Percentiles rank a stretch among this genome's conserved stretches.
phyloP scores from a whole-genome alignment of 2,329 filamentous ascomycete genomes.

The Clarireedia hainanense region DNA sequence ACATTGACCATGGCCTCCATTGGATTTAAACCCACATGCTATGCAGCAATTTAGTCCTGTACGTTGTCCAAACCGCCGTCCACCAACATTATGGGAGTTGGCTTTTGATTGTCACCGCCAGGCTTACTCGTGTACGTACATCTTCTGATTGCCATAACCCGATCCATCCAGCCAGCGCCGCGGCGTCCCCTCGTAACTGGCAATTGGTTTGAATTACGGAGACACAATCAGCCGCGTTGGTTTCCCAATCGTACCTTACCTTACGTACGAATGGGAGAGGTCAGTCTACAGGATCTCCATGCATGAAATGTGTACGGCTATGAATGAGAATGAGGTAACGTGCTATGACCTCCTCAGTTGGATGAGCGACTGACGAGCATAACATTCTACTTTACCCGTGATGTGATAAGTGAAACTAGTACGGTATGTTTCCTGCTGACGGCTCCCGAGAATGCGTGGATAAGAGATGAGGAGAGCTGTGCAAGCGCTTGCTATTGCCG shows the following conservation, averaged over 20 bases:
- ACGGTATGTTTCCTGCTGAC: neutral
- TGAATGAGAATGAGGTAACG: neutral
- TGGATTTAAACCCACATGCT: neutral
- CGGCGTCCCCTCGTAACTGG: neutral
- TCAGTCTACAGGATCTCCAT: neutral
- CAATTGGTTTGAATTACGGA: slow-evolving; percentile 3
- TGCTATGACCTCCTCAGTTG: neutral
- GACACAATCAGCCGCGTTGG: slow-evolving; percentile 5
- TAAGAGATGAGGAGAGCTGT: slow-evolving; percentile 11
- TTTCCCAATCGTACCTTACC: neutral
- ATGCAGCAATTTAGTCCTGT: neutral
- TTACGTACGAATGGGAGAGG: neutral
- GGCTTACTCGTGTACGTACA: neutral
- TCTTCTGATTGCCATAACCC: neutral
- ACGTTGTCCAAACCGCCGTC: neutral
- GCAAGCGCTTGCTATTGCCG: slow-evolving; percentile 1
- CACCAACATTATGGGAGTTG: neutral
- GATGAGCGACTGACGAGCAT: neutral
- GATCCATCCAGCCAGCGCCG: neutral
- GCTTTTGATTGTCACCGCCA: neutral
- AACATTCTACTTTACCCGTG: neutral
- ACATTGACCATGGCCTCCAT: neutral
- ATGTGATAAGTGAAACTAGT: neutral
- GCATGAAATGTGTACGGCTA: neutral
- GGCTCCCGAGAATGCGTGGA: neutral